Percentiles rank a stretch among this genome's conserved stretches.
Conservation (phyloP, 352 stramenopile species). For the Phytophthora ramorum region DNA sequence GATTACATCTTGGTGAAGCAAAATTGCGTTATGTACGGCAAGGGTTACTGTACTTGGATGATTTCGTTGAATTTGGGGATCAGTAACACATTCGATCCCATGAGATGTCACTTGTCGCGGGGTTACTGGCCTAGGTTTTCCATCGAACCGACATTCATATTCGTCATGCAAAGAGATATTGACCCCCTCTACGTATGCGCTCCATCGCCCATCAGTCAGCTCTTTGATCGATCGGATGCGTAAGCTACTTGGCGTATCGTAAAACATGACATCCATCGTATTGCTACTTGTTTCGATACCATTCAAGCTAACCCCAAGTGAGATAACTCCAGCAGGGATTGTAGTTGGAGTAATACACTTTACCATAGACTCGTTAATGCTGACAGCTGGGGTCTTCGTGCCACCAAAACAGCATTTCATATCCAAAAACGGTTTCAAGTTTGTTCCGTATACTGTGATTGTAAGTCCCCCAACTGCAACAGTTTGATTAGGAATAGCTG, state of each 20-base stretch:
- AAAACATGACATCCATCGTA: conserved; percentile 31
- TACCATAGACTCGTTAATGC: conserved; percentile 39
- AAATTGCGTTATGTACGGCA: conserved; percentile 12
- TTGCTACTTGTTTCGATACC: conserved; percentile 44
- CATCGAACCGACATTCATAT: conserved; percentile 41
- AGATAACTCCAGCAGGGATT: background rate
- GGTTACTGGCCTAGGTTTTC: conserved; percentile 13
- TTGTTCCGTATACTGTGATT: conserved; percentile 50
- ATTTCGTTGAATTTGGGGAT: background rate
- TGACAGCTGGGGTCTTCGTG: conserved; percentile 24
- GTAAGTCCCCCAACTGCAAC: conserved; percentile 9
- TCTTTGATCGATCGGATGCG: conserved; percentile 16
- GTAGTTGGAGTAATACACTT: conserved; percentile 40
- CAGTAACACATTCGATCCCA: conserved; percentile 25
- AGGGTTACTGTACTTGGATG: conserved; percentile 24
- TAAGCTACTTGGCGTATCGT: conserved; percentile 13
- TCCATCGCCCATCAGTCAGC: conserved; percentile 12
- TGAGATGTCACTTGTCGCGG: conserved; percentile 18
- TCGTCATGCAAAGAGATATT: conserved; percentile 17
- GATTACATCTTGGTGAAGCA: conserved; percentile 25
- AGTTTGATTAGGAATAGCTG: conserved; percentile 24
- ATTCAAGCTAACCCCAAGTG: conserved; percentile 48
- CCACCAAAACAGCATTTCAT: conserved; percentile 49
- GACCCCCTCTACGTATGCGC: conserved; percentile 15
- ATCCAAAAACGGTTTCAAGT: conserved; percentile 35